Evolutionary conservation across 805 yeast genomes (phyloP).

Genomic region (Wickerhamomyces tratensis): DNA sequence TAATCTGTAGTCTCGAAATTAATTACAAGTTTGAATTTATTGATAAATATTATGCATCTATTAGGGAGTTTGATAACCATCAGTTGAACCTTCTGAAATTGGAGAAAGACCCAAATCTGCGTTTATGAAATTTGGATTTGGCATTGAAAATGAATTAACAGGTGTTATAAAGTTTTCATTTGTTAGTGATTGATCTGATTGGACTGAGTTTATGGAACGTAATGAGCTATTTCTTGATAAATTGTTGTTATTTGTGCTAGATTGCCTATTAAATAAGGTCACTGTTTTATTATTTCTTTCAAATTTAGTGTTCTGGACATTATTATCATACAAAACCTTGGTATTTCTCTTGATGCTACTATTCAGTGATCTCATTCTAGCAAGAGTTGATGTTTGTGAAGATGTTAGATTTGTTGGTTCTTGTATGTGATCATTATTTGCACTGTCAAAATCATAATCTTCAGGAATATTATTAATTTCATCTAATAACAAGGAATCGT

Average conservation of each 20-base stretch:
- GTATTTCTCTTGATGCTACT: constrained; percentile 4
- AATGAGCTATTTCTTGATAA: constrained; percentile 2
- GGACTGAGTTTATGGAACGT: neutral
- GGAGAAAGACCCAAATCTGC: constrained; percentile 16
- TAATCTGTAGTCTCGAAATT: no score
- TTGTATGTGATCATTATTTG: no score
- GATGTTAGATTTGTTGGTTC: no score
- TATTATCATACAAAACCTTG: constrained; percentile 17
- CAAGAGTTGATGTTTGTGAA: no score
- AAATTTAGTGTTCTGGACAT: constrained; percentile 24
- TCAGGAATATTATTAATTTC: constrained; percentile 43
- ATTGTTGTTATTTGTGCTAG: neutral
- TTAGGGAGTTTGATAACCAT: constrained; percentile 10
- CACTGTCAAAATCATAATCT: constrained; percentile 23
- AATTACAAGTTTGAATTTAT: no score
- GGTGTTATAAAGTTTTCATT: constrained; percentile 10
- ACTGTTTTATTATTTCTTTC: constrained; percentile 28
- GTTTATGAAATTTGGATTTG: constrained; percentile 11
- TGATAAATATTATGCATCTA: neutral
- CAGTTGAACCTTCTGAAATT: constrained; percentile 17
- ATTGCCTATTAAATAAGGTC: constrained; percentile 22
- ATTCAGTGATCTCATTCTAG: constrained; percentile 9
- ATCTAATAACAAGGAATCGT: constrained; percentile 33
- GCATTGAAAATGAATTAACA: constrained; percentile 12
- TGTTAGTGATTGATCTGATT: neutral